Base-by-base conservation (phyloP, 169 alveolate species). In the Plasmodium billcollinsi region DNA sequence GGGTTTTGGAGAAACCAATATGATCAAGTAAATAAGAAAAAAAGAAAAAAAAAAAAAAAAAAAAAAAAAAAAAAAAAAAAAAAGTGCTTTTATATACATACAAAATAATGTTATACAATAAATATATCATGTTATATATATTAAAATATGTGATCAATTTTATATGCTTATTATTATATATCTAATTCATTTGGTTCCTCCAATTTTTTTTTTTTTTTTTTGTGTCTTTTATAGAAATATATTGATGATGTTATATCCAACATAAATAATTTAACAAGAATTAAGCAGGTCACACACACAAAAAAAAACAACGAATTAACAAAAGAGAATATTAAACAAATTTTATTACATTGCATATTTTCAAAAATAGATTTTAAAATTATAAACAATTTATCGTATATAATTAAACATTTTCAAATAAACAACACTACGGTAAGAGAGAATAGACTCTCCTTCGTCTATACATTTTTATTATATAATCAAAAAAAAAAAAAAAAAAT, bases 301-400 rank as follows among this genome's bases (percentile, higher is more conserved):
- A 47, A 43, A 18, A 20, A 70, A 24, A 29, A 20, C 39, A 80
- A 59, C 24, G 29, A 29, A 43, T 56, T 80, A 50, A 62, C 66
- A 67, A 59, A 21, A 67, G 90, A 62, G 39, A 54, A 43, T 18
- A 52, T 80, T 15, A 69, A 80, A 80, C 66, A 54, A 49, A 54
- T 80, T 43, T 62, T 80, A n/a, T 54, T 11, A 11, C 80, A 65
- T 26, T 71, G 59, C 21, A n/a, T 80, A 26, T 43, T 43, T 59
- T 80, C 80, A 56, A 18, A 49, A 4, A 67, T 67, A 1, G 69
- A 58, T 12, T 80, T 67, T 59, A 80, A 54, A 43, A 43, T 54
- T 26, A 52, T 80, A 39, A 80, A 80, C 49, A 26, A 50, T 15
- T 20, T 58, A 14, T 80, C 90, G 11, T 80, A 80, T 47, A 71